These are phyloP conservation scores for Chloropicon primus DNA, from an alignment of 139 green algal species.

Conservation along the genomic window DNA sequence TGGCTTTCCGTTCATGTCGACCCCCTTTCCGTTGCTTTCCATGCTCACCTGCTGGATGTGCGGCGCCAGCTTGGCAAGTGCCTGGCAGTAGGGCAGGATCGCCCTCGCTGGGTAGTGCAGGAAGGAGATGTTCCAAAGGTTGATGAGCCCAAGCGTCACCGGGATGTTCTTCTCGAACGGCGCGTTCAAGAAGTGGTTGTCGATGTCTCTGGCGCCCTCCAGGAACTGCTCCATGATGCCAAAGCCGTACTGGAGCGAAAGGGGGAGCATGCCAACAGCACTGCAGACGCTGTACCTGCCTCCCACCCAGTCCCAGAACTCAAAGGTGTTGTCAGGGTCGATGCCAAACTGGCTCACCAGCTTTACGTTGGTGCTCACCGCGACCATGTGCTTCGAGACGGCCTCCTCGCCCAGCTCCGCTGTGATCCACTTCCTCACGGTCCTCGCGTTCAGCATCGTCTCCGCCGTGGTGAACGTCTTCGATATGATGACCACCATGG, in stretches of 20 bases:
- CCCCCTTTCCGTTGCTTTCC: slow-evolving; percentile 98
- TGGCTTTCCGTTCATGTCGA: slow-evolving; percentile 69
- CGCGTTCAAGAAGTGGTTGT: slow-evolving; percentile 79
- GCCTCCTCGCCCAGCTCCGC: slow-evolving; percentile 47
- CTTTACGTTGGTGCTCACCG: slow-evolving; percentile 96
- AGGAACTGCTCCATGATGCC: slow-evolving; percentile 72
- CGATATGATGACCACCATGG: slow-evolving; percentile 72
- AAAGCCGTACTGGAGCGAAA: slow-evolving; percentile 94
- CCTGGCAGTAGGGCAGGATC: slow-evolving; percentile 97
- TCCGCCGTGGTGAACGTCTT: slow-evolving; percentile 99
- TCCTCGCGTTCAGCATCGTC: slow-evolving; percentile 98
- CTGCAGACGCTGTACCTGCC: slow-evolving; percentile 91
- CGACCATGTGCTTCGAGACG: slow-evolving; percentile 97
- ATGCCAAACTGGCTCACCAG: slow-evolving; percentile 98
- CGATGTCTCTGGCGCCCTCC: slow-evolving; percentile 61
- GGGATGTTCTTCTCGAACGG: slow-evolving; percentile 88
- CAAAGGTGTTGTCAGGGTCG: slow-evolving; percentile 93
- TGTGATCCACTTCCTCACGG: slow-evolving; percentile 74
- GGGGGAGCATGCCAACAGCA: slow-evolving; percentile 88
- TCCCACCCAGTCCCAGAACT: slow-evolving; percentile 98
- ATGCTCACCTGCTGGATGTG: slow-evolving; percentile 98
- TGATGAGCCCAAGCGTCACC: slow-evolving; percentile 79
- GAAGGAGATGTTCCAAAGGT: slow-evolving; percentile 96
- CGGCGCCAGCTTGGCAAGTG: slow-evolving; percentile 86
- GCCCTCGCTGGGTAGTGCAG: slow-evolving; percentile 67